phyloP scores from a whole-genome alignment of 1,284 basidiomycete species.

The Ustilago lituana region DNA sequence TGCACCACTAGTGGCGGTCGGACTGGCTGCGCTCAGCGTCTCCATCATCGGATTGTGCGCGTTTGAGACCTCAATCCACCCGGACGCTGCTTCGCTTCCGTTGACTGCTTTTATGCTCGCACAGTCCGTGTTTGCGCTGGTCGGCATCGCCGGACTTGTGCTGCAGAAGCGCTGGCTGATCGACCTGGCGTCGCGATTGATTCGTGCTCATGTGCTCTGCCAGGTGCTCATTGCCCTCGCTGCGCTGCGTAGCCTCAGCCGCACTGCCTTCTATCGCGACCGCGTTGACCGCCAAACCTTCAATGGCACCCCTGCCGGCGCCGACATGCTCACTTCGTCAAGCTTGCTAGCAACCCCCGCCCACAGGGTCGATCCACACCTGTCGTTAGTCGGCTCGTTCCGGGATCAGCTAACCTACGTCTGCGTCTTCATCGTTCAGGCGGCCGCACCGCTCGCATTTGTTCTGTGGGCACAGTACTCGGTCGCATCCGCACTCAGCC shows the following conservation, averaged over 20 bases:
- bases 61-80: slow-evolving; percentile 41
- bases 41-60: slow-evolving; percentile 39
- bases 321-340: slow-evolving; percentile 14
- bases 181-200: slow-evolving; percentile 49
- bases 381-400: slow-evolving; percentile 42
- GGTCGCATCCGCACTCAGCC: slow-evolving; percentile 37
- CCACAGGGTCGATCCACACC: slow-evolving; percentile 23
- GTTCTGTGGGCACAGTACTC: slow-evolving; percentile 48
- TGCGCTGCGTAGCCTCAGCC: slow-evolving; percentile 37
- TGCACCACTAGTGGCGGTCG: slow-evolving; percentile 36
- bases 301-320: slow-evolving; percentile 6
- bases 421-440: slow-evolving; percentile 52
- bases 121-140: slow-evolving; percentile 43
- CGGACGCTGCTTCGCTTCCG: slow-evolving; percentile 45
- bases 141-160: slow-evolving; percentile 35
- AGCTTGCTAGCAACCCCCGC: slow-evolving; percentile 9
- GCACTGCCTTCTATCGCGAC: slow-evolving; percentile 36
- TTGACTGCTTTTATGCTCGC: slow-evolving; percentile 51
- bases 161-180: slow-evolving; percentile 43
- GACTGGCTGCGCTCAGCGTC: slow-evolving; percentile 37
- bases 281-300: slow-evolving; percentile 6
- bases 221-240: slow-evolving; percentile 46
- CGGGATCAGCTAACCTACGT: slow-evolving; percentile 45
- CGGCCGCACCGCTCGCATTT: slow-evolving; percentile 41
- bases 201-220: slow-evolving; percentile 49